These are phyloP conservation scores for Annona squamosa DNA, from an alignment of 164 flowering plant species.

Conservation along the genomic window DNA sequence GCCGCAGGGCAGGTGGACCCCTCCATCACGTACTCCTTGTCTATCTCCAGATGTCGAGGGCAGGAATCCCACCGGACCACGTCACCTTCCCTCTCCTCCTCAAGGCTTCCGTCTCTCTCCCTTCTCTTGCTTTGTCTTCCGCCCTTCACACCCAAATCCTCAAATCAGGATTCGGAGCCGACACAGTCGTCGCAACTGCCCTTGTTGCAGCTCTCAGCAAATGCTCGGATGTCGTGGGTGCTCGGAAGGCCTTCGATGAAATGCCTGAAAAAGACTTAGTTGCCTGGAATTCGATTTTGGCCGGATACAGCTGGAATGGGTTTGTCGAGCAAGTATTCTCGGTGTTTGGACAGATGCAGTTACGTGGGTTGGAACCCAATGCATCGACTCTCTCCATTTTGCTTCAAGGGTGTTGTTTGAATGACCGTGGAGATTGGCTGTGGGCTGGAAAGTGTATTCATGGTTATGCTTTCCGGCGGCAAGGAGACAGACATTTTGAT, in stretches of 20 bases:
- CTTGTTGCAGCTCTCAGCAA: background rate
- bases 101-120: slow-evolving; percentile 45
- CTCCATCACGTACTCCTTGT: slow-evolving; percentile 32
- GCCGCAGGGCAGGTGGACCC: slow-evolving; percentile 1
- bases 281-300: slow-evolving; percentile 9
- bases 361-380: background rate
- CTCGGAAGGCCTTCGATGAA: slow-evolving; percentile 7
- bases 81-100: slow-evolving; percentile 62
- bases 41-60: slow-evolving; percentile 38
- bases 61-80: slow-evolving; percentile 47
- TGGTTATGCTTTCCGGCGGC: slow-evolving; percentile 6
- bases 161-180: slow-evolving; percentile 20
- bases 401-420: slow-evolving; percentile 7
- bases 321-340: slow-evolving; percentile 1
- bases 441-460: slow-evolving; percentile 7
- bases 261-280: slow-evolving; percentile 9
- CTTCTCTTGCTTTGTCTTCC: slow-evolving; percentile 28
- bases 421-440: background rate
- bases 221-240: background rate
- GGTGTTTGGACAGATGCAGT: slow-evolving; percentile 2
- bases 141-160: slow-evolving; percentile 46
- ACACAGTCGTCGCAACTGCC: slow-evolving; percentile 3
- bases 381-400: slow-evolving; percentile 12
- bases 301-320: slow-evolving; percentile 9
- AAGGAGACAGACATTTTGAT: background rate